Base-by-base conservation (phyloP, 192 early-diverging fungal genomes). In the Umbelopsis vinacea region DNA sequence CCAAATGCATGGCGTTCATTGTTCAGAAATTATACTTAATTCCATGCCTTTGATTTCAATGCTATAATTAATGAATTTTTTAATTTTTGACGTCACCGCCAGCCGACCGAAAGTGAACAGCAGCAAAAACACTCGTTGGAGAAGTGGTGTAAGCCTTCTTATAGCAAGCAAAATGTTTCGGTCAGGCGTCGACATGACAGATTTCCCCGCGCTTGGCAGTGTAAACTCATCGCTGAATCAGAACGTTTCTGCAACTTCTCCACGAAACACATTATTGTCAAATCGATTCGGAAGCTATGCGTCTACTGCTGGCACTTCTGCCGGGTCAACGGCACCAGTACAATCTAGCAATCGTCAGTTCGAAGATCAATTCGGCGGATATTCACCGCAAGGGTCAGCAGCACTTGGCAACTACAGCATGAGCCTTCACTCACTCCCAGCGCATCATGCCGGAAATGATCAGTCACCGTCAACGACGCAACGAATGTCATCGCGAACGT, bases 191-290 rank as follows among this genome's bases (percentile, higher is more conserved):
- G 77, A 79, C 54, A 47, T 79, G 48, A 74, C 74, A 52, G 77
- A 79, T 45, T 79, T 79, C 55, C 77, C 77, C 37, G 77, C 70
- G 0, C 52, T 79, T 24, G 77, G 77, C 21, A 79, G 73, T 52
- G 72, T 72, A 24, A 73, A 73, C 21, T 37, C 71, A 29, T 53
- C 70, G 60, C 66, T 50, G 71, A 72, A 37, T 43, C 35, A 75
- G 24, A 40, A 19, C 52, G 17, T 52, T 40, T 22, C 71, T 38
- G 22, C 72, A 4, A 68, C 52, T 19, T 26, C 63, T n/a, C 52
- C 71, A 57, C 60, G 55, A 46, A 38, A 29, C 54, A 24, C 71
- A 4, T 45, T 72, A 24, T 23, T 76, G 48, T 40, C 55, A 55
- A 57, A 70, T 78, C 72, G 74, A 24, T 50, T 75, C 26, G 69